These are phyloP conservation scores for Gastrolobium bilobum DNA, from an alignment of 306 rosid genomes.

Conservation along the genomic window DNA sequence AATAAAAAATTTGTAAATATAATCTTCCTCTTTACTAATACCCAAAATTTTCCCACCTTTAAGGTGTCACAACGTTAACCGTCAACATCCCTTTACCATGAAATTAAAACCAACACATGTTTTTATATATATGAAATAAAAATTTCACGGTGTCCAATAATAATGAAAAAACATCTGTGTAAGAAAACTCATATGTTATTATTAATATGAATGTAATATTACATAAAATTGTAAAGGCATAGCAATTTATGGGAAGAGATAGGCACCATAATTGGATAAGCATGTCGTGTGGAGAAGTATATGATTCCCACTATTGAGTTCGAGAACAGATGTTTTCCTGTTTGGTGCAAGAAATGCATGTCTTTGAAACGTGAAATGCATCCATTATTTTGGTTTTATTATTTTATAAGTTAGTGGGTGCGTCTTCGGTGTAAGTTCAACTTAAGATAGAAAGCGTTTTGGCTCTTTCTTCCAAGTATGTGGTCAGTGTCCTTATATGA, in stretches of 20 bases:
- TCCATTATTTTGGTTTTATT: slow-evolving; percentile 24
- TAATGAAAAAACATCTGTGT: too few species aligned
- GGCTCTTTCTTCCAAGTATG: slow-evolving; percentile 34
- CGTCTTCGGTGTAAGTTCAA: slow-evolving; percentile 18
- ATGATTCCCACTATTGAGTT: slow-evolving; percentile 51
- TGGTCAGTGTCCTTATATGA: slow-evolving; percentile 17
- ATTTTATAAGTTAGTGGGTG: slow-evolving; percentile 45
- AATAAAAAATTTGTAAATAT: too few species aligned
- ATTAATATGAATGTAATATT: neutral
- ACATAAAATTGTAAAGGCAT: neutral
- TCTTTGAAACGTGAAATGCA: slow-evolving; percentile 23
- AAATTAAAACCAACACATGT: too few species aligned
- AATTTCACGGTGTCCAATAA: too few species aligned
- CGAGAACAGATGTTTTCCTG: slow-evolving; percentile 41
- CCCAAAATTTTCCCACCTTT: too few species aligned
- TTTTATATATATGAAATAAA: too few species aligned
- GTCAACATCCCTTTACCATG: too few species aligned
- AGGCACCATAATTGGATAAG: slow-evolving; percentile 37
- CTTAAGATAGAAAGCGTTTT: slow-evolving; percentile 37
- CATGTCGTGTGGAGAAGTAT: slow-evolving; percentile 37
- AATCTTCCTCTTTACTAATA: too few species aligned
- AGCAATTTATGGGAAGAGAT: neutral
- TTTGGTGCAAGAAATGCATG: slow-evolving; percentile 53
- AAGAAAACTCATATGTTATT: too few species aligned
- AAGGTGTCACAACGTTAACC: too few species aligned